phyloP scores from a whole-genome alignment of 371 early-diverging fungal genomes.

The Conidiobolus incongruus region DNA sequence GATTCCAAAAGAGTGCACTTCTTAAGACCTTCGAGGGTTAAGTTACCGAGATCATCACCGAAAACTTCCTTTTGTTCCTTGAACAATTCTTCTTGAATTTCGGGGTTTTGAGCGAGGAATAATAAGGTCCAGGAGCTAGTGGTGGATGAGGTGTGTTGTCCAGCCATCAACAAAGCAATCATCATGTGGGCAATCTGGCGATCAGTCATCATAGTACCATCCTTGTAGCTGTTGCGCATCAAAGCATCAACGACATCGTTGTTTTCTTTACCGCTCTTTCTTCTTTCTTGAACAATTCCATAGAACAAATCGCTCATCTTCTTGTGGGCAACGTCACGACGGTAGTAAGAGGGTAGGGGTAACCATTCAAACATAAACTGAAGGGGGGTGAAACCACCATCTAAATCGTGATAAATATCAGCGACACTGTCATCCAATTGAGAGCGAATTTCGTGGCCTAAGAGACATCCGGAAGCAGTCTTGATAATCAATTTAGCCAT shows the following conservation, averaged over 20 bases:
- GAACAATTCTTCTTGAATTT: slow-evolving; percentile 17
- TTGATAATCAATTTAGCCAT: slow-evolving; percentile 81
- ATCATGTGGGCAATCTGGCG: slow-evolving; percentile 76
- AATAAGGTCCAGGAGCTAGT: slow-evolving; percentile 81
- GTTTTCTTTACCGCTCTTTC: no score
- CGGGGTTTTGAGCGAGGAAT: slow-evolving; percentile 58
- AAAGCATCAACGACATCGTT: slow-evolving; percentile 61
- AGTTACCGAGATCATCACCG: slow-evolving; percentile 25
- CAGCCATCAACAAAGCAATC: slow-evolving; percentile 90
- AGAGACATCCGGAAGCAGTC: slow-evolving; percentile 82
- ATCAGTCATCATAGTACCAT: slow-evolving; percentile 54
- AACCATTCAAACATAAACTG: slow-evolving; percentile 77
- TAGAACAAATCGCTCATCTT: slow-evolving; percentile 64
- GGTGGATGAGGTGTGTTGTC: slow-evolving; percentile 89
- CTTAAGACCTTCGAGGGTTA: slow-evolving; percentile 58
- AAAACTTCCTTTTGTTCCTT: slow-evolving; percentile 34
- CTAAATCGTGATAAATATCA: slow-evolving; percentile 81
- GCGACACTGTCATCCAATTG: slow-evolving; percentile 62
- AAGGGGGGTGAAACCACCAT: slow-evolving; percentile 83
- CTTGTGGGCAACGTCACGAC: slow-evolving; percentile 65
- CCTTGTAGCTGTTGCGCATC: slow-evolving; percentile 71
- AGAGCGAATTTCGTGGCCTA: slow-evolving; percentile 82
- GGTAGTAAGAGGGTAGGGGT: slow-evolving; percentile 54
- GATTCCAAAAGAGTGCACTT: slow-evolving; percentile 52
- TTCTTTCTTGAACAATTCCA: slow-evolving; percentile 57